Conservation (phyloP, 257 asterid genomes). For the Solanum gandarillasii region DNA sequence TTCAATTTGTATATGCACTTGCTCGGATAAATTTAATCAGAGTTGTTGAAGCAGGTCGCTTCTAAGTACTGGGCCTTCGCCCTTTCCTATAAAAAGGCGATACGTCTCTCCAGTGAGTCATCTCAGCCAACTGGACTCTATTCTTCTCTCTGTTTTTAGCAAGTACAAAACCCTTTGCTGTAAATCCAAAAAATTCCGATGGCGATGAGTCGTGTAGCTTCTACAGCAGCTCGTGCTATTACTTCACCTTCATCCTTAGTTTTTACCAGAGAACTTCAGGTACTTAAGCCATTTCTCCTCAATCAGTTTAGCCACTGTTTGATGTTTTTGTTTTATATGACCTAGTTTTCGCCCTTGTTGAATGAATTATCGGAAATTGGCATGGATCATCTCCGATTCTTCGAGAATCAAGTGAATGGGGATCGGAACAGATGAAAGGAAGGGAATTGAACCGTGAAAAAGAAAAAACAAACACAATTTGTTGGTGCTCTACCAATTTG, state of each 20-base stretch:
- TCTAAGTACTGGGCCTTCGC: neutral
- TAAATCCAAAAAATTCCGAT: conserved; percentile 3
- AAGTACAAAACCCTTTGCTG: neutral
- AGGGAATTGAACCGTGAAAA: neutral
- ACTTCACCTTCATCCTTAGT: conserved; percentile 30
- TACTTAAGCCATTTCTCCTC: neutral
- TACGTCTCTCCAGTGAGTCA: neutral
- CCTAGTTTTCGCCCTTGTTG: neutral
- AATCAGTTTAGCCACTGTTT: neutral
- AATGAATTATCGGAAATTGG: neutral
- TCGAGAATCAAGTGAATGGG: neutral
- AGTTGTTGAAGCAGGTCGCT: neutral
- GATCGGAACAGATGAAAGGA: neutral
- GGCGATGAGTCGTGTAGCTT: conserved; percentile 77
- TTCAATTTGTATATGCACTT: too few species aligned
- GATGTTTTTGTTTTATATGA: neutral
- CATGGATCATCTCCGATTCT: neutral
- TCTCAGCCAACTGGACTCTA: neutral
- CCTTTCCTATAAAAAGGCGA: neutral
- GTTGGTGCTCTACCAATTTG: neutral
- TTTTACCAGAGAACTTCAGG: conserved; percentile 54
- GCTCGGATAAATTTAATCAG: neutral
- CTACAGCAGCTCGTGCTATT: conserved; percentile 53
- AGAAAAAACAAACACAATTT: neutral
- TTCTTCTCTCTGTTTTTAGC: neutral